Evolutionary conservation across 2,329 filamentous ascomycete species (phyloP).

Genomic region (Phialophora expanda): DNA sequence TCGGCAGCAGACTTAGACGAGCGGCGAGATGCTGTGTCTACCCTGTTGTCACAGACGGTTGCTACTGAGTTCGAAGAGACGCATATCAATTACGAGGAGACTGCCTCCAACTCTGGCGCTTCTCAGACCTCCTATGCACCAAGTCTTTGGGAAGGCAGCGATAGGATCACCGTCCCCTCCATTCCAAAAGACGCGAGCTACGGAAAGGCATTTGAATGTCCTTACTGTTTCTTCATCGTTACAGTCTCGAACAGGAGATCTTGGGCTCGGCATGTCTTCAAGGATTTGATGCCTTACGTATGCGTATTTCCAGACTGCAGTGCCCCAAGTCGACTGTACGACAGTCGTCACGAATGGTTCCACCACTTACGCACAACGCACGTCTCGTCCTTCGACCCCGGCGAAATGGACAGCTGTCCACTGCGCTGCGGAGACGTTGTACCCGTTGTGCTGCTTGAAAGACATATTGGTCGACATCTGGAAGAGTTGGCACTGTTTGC

Average conservation of each 20-base stretch:
- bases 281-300: constrained; percentile 49
- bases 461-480: constrained; percentile 38
- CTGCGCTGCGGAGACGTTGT: constrained; percentile 1
- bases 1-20: neutral
- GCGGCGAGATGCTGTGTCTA: constrained; percentile 9
- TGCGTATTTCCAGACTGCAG: constrained; percentile 42
- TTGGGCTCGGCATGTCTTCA: constrained; percentile 50
- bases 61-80: constrained; percentile 11
- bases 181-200: constrained; percentile 39
- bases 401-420: constrained; percentile 4
- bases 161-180: constrained; percentile 33
- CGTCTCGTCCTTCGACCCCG: neutral
- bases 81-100: constrained; percentile 22
- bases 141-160: constrained; percentile 33
- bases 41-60: constrained; percentile 16
- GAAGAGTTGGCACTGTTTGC: constrained; percentile 40
- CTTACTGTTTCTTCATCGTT: constrained; percentile 49
- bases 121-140: constrained; percentile 44
- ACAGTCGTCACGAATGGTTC: constrained; percentile 24
- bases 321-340: constrained; percentile 34
- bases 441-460: constrained; percentile 16
- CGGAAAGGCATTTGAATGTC: constrained; percentile 47
- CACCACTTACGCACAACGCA: constrained; percentile 12
- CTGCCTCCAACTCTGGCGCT: constrained; percentile 17
- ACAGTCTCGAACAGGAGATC: constrained; percentile 37